Conservation (phyloP, 1,284 basidiomycete genomes). For the Cerrena zonata region DNA sequence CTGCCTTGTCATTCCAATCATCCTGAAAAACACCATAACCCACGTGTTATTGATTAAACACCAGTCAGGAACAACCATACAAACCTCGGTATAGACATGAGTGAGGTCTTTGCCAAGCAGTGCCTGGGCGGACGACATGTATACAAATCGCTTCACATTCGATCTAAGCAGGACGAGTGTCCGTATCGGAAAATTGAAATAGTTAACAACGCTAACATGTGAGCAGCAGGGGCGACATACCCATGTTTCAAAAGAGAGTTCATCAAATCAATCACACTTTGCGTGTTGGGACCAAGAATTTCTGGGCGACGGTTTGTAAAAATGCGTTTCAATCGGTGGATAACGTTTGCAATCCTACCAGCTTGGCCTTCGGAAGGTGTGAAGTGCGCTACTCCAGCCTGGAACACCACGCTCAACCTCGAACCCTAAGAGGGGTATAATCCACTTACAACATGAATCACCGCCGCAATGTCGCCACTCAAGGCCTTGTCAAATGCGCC, state of each 20-base stretch:
- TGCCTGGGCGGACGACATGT: constrained; percentile 9
- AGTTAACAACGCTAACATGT: background rate
- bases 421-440: background rate
- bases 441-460: background rate
- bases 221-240: constrained; percentile 1
- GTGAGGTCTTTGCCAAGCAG: constrained; percentile 7
- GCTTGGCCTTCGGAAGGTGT: background rate
- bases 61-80: background rate
- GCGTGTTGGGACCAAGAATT: constrained; percentile 8
- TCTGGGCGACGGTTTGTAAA: background rate
- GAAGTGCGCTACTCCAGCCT: background rate
- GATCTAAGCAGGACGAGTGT: constrained; percentile 5
- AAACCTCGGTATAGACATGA: constrained; percentile 12
- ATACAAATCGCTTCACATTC: constrained; percentile 6
- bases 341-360: background rate
- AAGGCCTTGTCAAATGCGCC: background rate
- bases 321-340: constrained; percentile 1
- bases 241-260: constrained; percentile 2
- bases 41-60: too few relatives aligned
- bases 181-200: too few relatives aligned
- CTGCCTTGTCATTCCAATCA: constrained; percentile 64
- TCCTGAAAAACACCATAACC: too few relatives aligned
- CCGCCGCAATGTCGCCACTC: background rate
- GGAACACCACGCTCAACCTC: background rate
- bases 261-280: constrained; percentile 9